A percentile compares a stretch with the other conserved stretches of the same genome.
Evolutionary conservation across 73 alveolate species (phyloP).

Genomic region (Blepharisma stoltei): DNA sequence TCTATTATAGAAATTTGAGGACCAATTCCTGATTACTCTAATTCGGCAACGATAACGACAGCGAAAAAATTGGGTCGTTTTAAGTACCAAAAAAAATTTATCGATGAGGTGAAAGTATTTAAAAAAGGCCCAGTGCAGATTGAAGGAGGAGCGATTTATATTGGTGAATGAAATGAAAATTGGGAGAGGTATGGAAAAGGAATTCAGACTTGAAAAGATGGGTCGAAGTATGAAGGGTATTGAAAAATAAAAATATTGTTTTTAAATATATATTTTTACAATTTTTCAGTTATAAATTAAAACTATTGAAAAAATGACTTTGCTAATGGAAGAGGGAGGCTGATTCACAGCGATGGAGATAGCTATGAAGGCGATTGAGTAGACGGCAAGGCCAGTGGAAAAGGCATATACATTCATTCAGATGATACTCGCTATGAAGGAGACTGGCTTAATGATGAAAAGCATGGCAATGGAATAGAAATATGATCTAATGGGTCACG

Average conservation of each 20-base stretch:
- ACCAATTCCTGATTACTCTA: slow-evolving; percentile 22
- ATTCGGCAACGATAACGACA: background rate
- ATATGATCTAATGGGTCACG: slow-evolving; percentile 40
- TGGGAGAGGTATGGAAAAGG: background rate
- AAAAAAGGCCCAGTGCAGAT: slow-evolving; percentile 17
- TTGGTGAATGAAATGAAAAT: background rate
- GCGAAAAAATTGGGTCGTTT: slow-evolving; percentile 7
- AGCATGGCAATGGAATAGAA: slow-evolving; percentile 50
- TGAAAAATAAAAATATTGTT: too few species aligned
- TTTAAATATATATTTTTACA: too few species aligned
- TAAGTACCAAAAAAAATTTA: background rate
- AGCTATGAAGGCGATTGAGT: slow-evolving; percentile 74
- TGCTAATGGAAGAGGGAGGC: slow-evolving; percentile 85
- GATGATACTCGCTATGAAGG: slow-evolving; percentile 50
- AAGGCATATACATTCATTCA: slow-evolving; percentile 43
- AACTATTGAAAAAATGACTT: slow-evolving; percentile 40
- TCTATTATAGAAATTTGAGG: too few species aligned
- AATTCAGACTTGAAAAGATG: slow-evolving; percentile 1
- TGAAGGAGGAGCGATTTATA: slow-evolving; percentile 8
- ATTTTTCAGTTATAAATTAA: too few species aligned
- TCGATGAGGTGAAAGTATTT: background rate
- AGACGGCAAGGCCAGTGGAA: slow-evolving; percentile 55
- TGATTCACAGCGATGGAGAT: slow-evolving; percentile 68
- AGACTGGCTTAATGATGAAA: slow-evolving; percentile 44
- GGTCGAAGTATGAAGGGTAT: slow-evolving; percentile 12